A percentile compares a stretch with the other conserved stretches of the same genome.
Conservation (phyloP, 139 green algal genomes). For the Tetraselmis striata region DNA sequence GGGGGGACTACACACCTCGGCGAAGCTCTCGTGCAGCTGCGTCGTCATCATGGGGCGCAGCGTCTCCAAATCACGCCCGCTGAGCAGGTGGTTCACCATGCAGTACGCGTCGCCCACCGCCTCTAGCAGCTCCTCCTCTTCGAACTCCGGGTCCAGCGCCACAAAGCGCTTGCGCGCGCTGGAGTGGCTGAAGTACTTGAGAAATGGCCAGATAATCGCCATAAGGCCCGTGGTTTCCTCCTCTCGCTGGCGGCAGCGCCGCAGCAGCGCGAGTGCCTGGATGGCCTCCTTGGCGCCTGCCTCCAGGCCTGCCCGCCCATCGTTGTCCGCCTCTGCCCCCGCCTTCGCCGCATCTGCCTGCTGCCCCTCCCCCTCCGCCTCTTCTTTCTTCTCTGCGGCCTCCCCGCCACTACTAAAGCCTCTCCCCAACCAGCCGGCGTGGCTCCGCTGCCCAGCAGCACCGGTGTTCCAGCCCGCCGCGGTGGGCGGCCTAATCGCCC, state of each 20-base stretch:
- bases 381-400: too few species aligned
- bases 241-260: neutral
- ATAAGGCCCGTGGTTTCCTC: neutral
- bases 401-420: too few species aligned
- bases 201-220: neutral
- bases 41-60: neutral
- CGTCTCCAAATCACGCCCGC: neutral
- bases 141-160: neutral
- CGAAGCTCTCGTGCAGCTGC: neutral
- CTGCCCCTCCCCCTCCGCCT: too few species aligned
- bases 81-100: neutral
- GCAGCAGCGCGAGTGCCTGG: neutral
- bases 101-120: neutral
- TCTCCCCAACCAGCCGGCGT: too few species aligned
- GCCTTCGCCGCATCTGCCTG: too few species aligned
- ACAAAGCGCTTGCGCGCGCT: too few species aligned
- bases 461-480: too few species aligned
- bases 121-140: neutral
- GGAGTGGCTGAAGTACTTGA: too few species aligned
- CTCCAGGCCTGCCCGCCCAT: too few species aligned
- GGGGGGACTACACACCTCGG: neutral
- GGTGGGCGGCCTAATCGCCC: too few species aligned
- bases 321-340: too few species aligned
- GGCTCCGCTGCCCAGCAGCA: too few species aligned
- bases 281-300: neutral